Base-by-base conservation (phyloP, 371 early-diverging fungal species). In the Mortierella sp. region DNA sequence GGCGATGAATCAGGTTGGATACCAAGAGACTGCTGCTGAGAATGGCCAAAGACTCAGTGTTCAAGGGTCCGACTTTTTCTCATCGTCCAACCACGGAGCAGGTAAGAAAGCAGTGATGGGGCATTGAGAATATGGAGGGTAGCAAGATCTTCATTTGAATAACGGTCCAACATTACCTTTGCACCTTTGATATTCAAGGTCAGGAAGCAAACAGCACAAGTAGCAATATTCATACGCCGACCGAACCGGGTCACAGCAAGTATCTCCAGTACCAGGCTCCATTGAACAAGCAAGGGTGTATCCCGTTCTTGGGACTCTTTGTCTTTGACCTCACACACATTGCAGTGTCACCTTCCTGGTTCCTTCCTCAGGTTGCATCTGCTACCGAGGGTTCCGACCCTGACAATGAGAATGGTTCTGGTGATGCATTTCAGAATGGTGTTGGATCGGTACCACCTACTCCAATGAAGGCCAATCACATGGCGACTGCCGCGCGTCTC, bases 1-100 rank as follows among this genome's bases (percentile, higher is more conserved):
- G 29, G 88, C 88, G 2, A 91, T 91, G 92, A 88, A 76, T 53
- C 83, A 87, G 45, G 89, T 78, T 1, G 72, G 64, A 14, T 48
- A 75, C 11, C 64, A 77, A 29, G 75, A 78, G 26, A 44, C 64
- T 8, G 29, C 34, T 13, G 44, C 31, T 16, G 78, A 77, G 14
- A 16, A 40, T 1, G 6, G 41, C 24, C 71, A 71, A 22, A 16
- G 63, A 26, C 31, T 37, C 13, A 71, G 68, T 22, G 14, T 52
- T n/a, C 71, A 74, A 44, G 65, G 61, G 1, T n/a, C 40, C 1
- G 77, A 77, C 13, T 2, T 19, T 19, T 37, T 22, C 34, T 31
- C 34, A 8, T 58, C 61, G 4, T 58, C 61, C 31, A 34, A 34
- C 9, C 31, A 31, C 3, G 31, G 22, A 8, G 37, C 31, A 37